phyloP scores from a whole-genome alignment of 129 eudicot species.

The Solidago caesia region DNA sequence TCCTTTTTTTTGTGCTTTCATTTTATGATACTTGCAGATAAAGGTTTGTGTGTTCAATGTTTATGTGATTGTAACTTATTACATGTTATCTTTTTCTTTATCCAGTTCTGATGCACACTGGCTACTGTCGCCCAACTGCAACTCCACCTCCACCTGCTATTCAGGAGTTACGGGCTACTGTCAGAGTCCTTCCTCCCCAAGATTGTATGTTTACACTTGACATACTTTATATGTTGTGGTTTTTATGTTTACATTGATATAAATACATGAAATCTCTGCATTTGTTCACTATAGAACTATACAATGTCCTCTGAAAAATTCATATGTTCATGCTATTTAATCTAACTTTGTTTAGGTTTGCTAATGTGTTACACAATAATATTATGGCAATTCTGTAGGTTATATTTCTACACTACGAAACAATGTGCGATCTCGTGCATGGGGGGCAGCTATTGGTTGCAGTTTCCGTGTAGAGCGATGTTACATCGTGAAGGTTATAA shows the following conservation, averaged over 20 bases:
- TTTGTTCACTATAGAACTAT: conserved; percentile 4
- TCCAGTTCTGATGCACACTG: conserved; percentile 96
- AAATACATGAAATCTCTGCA: neutral
- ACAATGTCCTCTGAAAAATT: neutral
- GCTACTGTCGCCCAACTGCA: conserved; percentile 94
- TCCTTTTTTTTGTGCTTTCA: neutral
- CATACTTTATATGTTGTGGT: neutral
- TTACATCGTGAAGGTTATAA: conserved; percentile 71
- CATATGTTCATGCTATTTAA: neutral
- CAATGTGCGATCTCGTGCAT: conserved; percentile 97
- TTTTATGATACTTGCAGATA: neutral
- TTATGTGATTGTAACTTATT: conserved; percentile 13
- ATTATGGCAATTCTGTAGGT: conserved; percentile 40
- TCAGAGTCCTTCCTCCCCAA: conserved; percentile 88
- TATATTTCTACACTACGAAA: conserved; percentile 87
- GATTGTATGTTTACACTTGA: conserved; percentile 57
- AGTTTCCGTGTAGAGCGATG: conserved; percentile 91
- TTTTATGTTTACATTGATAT: conserved; percentile 1
- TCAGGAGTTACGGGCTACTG: conserved; percentile 82
- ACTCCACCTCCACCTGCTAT: conserved; percentile 90
- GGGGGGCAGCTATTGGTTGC: conserved; percentile 99
- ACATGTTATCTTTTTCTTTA: neutral
- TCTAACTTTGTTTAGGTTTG: conserved; percentile 8
- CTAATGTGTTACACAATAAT: neutral
- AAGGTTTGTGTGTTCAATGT: neutral